Percentiles rank a stretch among this genome's conserved stretches.
Evolutionary conservation across 306 rosid genomes (phyloP).

Genomic region (Trifolium dubium): DNA sequence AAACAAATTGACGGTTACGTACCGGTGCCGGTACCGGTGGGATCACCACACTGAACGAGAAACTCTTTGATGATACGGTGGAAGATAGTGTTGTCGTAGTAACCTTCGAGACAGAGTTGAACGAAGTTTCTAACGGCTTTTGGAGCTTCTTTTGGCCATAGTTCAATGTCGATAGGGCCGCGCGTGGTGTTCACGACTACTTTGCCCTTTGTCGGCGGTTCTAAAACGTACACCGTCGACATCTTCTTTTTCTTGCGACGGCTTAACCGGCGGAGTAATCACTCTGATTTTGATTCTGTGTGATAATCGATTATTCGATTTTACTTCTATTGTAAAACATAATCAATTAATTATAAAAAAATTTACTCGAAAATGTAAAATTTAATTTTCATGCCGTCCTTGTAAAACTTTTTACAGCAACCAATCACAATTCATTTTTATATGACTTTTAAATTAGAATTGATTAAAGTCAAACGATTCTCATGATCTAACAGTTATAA

Average conservation of each 20-base stretch:
- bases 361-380: too few relatives aligned
- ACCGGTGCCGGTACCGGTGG: conserved; percentile 93
- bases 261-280: conserved; percentile 2
- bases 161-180: conserved; percentile 90
- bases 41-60: conserved; percentile 88
- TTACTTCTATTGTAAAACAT: too few relatives aligned
- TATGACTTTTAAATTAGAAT: too few relatives aligned
- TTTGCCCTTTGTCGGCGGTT: conserved; percentile 97
- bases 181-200: conserved; percentile 80
- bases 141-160: conserved; percentile 97
- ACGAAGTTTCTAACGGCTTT: conserved; percentile 94
- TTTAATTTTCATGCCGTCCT: too few relatives aligned
- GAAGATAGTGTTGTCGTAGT: conserved; percentile 77
- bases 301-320: too few relatives aligned
- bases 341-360: too few relatives aligned
- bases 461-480: too few relatives aligned
- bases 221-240: conserved; percentile 92
- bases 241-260: conserved; percentile 43
- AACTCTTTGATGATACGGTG: conserved; percentile 87
- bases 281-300: conserved; percentile 2
- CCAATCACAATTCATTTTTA: too few relatives aligned
- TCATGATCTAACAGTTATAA: too few relatives aligned
- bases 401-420: too few relatives aligned
- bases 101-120: conserved; percentile 94
- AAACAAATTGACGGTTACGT: not conserved